Percentiles rank a stretch among this genome's conserved stretches.
These are phyloP conservation scores for Phytophthora pseudosyringae DNA, from an alignment of 352 stramenopile genomes.

Conservation along the genomic window DNA sequence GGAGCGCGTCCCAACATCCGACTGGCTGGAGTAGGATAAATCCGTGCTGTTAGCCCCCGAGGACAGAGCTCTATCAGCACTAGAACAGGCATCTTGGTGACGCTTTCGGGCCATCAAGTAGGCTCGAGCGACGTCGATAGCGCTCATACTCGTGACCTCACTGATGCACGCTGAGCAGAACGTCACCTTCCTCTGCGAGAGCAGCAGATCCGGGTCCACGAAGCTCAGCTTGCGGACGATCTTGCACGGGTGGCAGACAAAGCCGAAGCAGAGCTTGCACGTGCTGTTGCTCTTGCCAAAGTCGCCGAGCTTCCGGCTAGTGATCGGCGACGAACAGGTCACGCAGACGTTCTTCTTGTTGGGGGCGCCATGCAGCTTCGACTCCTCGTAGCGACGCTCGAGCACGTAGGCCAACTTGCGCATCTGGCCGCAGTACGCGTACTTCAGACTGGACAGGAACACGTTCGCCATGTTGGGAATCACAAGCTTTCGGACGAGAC, in stretches of 20 bases:
- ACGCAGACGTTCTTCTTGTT: slow-evolving; percentile 40
- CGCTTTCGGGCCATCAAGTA: slow-evolving; percentile 38
- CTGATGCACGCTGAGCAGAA: slow-evolving; percentile 25
- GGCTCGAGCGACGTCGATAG: slow-evolving; percentile 32
- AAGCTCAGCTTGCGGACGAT: slow-evolving; percentile 31
- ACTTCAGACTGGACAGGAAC: slow-evolving; percentile 16
- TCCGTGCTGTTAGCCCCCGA: slow-evolving; percentile 18
- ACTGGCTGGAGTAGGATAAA: slow-evolving; percentile 11
- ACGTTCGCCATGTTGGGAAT: slow-evolving; percentile 9
- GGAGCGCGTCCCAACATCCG: neutral
- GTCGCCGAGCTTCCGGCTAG: slow-evolving; percentile 16
- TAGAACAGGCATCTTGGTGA: slow-evolving; percentile 11
- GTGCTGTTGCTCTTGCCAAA: slow-evolving; percentile 6
- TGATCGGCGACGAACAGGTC: slow-evolving; percentile 29
- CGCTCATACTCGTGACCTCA: slow-evolving; percentile 27
- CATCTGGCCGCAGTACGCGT: slow-evolving; percentile 19
- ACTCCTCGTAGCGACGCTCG: too few species aligned
- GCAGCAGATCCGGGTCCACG: slow-evolving; percentile 15
- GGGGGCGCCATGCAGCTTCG: slow-evolving; percentile 23
- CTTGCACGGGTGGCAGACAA: neutral
- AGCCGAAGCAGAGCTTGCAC: neutral
- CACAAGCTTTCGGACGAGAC: slow-evolving; percentile 8
- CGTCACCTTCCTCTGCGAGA: slow-evolving; percentile 31
- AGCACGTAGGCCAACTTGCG: slow-evolving; percentile 12
- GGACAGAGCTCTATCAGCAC: slow-evolving; percentile 13